Evolutionary conservation across 1,139 yeast species (phyloP), one percentile per base, ranked within the genome.

Genomic region (Nakaseomyces nivariensis): DNA sequence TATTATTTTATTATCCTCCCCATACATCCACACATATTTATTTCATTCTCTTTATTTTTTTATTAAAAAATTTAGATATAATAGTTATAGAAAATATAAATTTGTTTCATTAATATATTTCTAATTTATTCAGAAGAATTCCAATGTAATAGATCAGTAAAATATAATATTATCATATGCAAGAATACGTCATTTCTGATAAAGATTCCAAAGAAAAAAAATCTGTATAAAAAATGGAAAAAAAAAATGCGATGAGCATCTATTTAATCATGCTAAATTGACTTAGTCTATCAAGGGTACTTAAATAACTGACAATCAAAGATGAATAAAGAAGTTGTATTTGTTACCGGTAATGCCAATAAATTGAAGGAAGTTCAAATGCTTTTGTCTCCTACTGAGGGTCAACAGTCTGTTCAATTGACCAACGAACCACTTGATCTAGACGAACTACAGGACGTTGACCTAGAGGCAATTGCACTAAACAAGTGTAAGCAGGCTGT

Each of bases 291-390:
- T 9, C 31, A 29, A 29, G 3, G 3, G 1, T 9, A 29, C 1
- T 17, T 17, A 17, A 17, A 3, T 17, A 17, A 17, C 22, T 17
- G 22, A 17, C 22, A 17, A 17, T 17, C 10, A 33, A n/a, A 7
- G 13, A 33, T 24, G 36, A 38, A 45, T 26, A 49, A 41, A 38
- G 56, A 54, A 22, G 56, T 63, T 11, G 58, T 61, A 4, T 85
- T 85, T 66, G 90, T 85, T 41, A 85, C 96, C 3, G 96, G 98
- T 22, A 92, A 92, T 67, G 81, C 81, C 55, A 88, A 90, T 70
- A 92, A 92, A 67, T 75, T 90, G 54, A 78, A 77, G 58, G 98
- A 92, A 66, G 95, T 90, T 32, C 75, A 82, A 54, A 81, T 84
- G 51, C 85, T 92, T 50, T 76, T 92, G 27, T 67, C 66, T 11